These are phyloP conservation scores for Candida nanaspora DNA, from an alignment of 805 yeast genomes.

Conservation along the genomic window DNA sequence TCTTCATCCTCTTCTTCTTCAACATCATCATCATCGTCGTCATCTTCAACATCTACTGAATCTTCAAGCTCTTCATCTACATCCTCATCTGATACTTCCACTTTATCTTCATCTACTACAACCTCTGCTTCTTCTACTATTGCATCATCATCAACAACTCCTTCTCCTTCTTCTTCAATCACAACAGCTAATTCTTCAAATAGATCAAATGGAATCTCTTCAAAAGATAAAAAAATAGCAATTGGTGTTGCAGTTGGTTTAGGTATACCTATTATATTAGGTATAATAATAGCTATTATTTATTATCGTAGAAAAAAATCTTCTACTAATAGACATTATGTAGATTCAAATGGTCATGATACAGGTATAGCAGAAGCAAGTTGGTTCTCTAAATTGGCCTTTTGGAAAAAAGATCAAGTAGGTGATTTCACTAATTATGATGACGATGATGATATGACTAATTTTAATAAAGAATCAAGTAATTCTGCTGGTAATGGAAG, in stretches of 20 bases:
- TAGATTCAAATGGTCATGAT: constrained; percentile 27
- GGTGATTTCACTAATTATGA: constrained; percentile 20
- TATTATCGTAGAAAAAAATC: constrained; percentile 12
- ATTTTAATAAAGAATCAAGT: constrained; percentile 2
- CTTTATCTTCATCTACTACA: constrained; percentile 5
- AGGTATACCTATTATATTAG: constrained; percentile 51
- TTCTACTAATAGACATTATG: constrained; percentile 18
- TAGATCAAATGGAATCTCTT: constrained; percentile 34
- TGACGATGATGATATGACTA: constrained; percentile 9
- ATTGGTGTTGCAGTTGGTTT: constrained; percentile 69
- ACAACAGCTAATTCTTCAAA: constrained; percentile 4
- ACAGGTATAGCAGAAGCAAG: constrained; percentile 22
- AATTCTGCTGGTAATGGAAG: neutral
- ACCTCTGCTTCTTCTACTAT: constrained; percentile 3
- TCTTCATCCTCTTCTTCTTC: constrained; percentile 4
- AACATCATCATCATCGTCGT: constrained; percentile 3
- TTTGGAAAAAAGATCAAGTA: constrained; percentile 14
- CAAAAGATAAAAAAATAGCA: constrained; percentile 44
- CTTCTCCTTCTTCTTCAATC: constrained; percentile 18
- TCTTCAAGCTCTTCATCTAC: constrained; percentile 3
- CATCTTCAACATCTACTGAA: constrained; percentile 4
- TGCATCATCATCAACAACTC: neutral
- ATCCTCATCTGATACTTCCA: constrained; percentile 4
- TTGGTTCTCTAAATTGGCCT: constrained; percentile 18
- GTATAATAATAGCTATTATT: constrained; percentile 8